Conservation (phyloP, 176 grass and related monocot genomes). For the Phoenix dactylifera region DNA sequence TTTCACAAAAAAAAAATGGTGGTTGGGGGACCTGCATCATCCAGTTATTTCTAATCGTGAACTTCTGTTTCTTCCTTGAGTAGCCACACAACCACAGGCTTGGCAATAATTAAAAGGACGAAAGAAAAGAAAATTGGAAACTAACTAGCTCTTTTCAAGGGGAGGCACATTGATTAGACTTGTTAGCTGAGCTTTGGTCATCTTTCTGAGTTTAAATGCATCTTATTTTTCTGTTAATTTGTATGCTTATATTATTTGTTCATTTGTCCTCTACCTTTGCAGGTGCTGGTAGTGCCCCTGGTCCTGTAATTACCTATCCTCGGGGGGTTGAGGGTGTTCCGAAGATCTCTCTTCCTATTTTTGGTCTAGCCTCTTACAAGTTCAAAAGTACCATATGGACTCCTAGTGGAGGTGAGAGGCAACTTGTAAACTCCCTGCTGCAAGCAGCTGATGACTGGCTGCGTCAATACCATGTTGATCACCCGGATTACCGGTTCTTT, state of each 20-base stretch:
- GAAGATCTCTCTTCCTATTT: constrained; percentile 26
- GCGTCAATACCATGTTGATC: constrained; percentile 13
- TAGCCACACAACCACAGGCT: no score
- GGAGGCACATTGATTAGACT: no score
- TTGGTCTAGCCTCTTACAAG: constrained; percentile 49
- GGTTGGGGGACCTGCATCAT: no score
- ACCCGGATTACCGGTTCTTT: constrained; percentile 50
- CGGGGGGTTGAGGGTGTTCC: constrained; percentile 11
- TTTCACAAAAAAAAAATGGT: no score
- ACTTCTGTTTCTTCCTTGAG: no score
- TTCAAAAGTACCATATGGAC: constrained; percentile 38
- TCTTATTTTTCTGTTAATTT: no score
- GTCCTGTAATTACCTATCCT: constrained; percentile 3
- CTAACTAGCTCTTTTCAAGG: no score
- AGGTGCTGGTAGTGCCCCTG: constrained; percentile 19
- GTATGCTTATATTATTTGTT: not conserved
- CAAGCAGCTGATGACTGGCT: constrained; percentile 41
- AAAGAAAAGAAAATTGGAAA: no score
- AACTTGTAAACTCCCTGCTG: constrained; percentile 23
- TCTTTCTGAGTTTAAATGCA: no score
- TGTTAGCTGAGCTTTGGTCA: no score
- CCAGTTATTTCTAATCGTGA: no score
- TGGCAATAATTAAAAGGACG: no score
- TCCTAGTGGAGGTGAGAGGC: constrained; percentile 21
- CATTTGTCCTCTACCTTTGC: not conserved